A percentile compares a stretch with the other conserved stretches of the same genome.
These are phyloP conservation scores for Fusarium sp. DNA, from an alignment of 2,329 filamentous ascomycete species.

Conservation along the genomic window DNA sequence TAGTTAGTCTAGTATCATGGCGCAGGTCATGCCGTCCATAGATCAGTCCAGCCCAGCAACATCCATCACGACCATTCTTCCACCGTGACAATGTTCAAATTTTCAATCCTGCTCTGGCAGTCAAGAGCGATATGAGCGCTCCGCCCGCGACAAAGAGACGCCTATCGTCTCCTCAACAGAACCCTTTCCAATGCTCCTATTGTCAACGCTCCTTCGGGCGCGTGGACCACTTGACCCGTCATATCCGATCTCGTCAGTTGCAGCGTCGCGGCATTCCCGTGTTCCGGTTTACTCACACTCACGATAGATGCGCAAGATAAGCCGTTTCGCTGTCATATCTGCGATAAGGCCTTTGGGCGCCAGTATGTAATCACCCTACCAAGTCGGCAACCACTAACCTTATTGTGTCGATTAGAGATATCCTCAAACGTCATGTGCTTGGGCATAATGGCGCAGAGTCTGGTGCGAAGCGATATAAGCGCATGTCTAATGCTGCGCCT, in stretches of 20 bases:
- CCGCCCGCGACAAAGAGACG: not conserved
- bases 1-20: not conserved
- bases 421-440: not conserved
- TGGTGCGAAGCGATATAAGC: not conserved
- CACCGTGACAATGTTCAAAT: not conserved
- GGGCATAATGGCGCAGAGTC: not conserved
- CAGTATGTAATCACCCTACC: not conserved
- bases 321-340: not conserved
- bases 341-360: not conserved
- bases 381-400: not conserved
- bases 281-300: not conserved
- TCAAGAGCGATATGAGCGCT: not conserved
- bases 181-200: not conserved
- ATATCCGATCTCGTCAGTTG: not conserved
- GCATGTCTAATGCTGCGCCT: not conserved
- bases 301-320: not conserved
- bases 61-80: not conserved
- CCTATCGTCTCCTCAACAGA: not conserved
- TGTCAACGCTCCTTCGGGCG: not conserved
- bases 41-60: not conserved
- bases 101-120: fast-evolving
- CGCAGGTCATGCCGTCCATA: not conserved
- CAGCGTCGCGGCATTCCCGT: fast-evolving
- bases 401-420: not conserved
- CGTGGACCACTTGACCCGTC: not conserved